Evolutionary conservation across 768 basidiomycete genomes (phyloP).

Genomic region (Strobilomyces confusus): DNA sequence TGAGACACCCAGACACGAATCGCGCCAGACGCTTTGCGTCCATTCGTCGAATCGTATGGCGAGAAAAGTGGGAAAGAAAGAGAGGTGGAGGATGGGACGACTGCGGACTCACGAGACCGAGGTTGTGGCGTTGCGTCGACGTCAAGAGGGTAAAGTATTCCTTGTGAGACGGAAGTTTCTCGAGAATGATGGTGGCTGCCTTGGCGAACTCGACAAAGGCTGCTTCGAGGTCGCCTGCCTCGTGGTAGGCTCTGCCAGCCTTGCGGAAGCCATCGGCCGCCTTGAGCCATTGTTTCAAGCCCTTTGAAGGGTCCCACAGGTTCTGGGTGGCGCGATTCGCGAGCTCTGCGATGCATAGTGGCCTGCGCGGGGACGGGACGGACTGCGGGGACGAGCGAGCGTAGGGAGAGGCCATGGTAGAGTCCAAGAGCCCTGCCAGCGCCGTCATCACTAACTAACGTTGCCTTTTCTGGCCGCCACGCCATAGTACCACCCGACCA

Average conservation of each 20-base stretch:
- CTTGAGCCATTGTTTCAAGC: conserved; percentile 65
- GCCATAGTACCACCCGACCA: not conserved
- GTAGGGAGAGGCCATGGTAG: conserved; percentile 21
- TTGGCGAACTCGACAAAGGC: conserved; percentile 70
- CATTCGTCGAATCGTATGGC: conserved; percentile 3
- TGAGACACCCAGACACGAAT: not conserved
- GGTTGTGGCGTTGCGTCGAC: conserved; percentile 57
- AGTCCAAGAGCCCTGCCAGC: not conserved
- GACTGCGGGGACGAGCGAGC: conserved; percentile 15
- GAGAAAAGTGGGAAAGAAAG: not conserved
- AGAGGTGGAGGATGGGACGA: not conserved
- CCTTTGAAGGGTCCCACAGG: conserved; percentile 53
- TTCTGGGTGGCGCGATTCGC: conserved; percentile 55
- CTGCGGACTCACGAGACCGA: conserved; percentile 59
- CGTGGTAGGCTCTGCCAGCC: conserved; percentile 45
- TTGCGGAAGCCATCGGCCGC: conserved; percentile 60
- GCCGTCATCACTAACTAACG: conserved; percentile 9
- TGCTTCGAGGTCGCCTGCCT: conserved; percentile 57
- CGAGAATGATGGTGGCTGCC: conserved; percentile 74
- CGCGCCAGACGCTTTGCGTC: not conserved
- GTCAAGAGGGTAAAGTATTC: conserved; percentile 58
- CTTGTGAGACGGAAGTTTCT: conserved; percentile 70
- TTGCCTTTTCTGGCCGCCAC: conserved; percentile 20
- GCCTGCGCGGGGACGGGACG: conserved; percentile 33
- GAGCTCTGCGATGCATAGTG: conserved; percentile 62